Percentiles rank a stretch among this genome's conserved stretches.
Conservation (phyloP, 1,284 basidiomycete genomes). For the Trichosporon ovoides region DNA sequence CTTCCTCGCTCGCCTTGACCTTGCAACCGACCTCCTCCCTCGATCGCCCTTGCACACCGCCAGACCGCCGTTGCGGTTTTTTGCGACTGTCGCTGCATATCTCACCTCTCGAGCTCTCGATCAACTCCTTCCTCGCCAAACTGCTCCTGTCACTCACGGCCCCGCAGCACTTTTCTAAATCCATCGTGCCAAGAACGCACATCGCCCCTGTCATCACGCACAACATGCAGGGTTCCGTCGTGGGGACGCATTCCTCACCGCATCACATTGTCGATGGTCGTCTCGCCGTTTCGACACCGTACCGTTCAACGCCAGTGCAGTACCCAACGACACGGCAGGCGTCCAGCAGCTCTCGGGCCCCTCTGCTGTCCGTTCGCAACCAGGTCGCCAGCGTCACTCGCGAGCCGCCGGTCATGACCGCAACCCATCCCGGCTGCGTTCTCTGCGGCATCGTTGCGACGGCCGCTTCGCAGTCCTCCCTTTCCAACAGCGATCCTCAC, state of each 20-base stretch:
- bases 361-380: not conserved
- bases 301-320: not conserved
- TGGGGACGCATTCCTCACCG: not conserved
- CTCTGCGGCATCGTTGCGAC: conserved; percentile 32
- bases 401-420: not conserved
- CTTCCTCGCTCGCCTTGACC: not conserved
- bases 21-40: not conserved
- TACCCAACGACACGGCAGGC: conserved; percentile 1
- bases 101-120: too few species aligned
- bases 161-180: conserved; percentile 2
- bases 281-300: not conserved
- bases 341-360: not conserved
- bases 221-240: not conserved
- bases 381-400: not conserved
- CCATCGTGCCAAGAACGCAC: not conserved
- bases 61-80: too few species aligned
- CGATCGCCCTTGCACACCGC: not conserved
- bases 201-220: not conserved
- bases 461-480: conserved; percentile 10
- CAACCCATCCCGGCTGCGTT: conserved; percentile 30
- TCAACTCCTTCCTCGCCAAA: too few species aligned
- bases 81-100: too few species aligned
- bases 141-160: not conserved
- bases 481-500: conserved; percentile 2
- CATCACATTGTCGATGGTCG: not conserved